Base-by-base conservation (phyloP, 2,329 filamentous ascomycete genomes). In the Clonostachys solani region DNA sequence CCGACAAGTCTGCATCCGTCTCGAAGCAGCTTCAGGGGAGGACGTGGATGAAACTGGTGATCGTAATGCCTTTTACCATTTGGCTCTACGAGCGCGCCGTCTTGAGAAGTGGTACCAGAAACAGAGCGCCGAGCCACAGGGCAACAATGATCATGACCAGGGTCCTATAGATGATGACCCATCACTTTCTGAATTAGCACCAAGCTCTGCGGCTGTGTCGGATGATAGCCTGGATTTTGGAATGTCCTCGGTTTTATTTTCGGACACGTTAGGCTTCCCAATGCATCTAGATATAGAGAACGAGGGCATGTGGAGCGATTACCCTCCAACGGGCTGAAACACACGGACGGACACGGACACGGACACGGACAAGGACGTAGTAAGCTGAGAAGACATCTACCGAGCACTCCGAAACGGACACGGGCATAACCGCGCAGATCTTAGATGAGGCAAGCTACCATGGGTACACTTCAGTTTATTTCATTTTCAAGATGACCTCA, bases 1-100 rank as follows among this genome's bases (percentile, higher is more conserved):
- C 3, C 53, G 60, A 6, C 62, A 64, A 35, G 55, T 62, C 5
- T 52, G 59, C 0, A 35, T 64, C 3, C 49, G 62, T 3, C 53
- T 64, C 33, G 56, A 64, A 38, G 49, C 57, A 1, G 50, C 59
- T 5, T 49, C 54, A 3, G 49, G 52, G 5, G 33, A 47, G 2
- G 46, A 49, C 16, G 51, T 48, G 4, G 57, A 57, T n/a, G 36
- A 38, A 18, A n/a, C 36, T 18, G 36, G 36, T 15, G 36, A 38
- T 18, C 15, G 12, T 10, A 53, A 59, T 34, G 50, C 56, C 2
- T 64, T 64, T 42, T 53, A 51, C 18, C 52, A 55, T 15, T 56
- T 64, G 12, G 48, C 49, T 0, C 37, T 48, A 18, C 49, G 57
- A 23, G 55, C 55, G 1, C 46, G 49, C 2, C 53, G 48, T 2